phyloP scores from a whole-genome alignment of 1,139 yeast species.

The Geotrichum aggregatum region DNA sequence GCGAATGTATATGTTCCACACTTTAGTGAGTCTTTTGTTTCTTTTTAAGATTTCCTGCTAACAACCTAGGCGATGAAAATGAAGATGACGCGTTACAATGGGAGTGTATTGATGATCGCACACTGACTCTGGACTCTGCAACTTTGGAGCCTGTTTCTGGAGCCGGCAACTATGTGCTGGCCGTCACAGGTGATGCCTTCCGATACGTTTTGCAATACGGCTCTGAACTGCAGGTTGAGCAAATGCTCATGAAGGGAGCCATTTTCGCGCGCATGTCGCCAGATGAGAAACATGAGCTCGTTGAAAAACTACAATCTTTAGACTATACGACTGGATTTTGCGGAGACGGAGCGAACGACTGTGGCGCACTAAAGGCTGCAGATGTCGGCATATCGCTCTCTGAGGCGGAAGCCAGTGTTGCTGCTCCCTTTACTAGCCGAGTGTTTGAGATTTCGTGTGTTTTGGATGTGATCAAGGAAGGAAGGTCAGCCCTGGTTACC shows the following conservation, averaged over 20 bases:
- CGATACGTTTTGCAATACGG: constrained; percentile 56
- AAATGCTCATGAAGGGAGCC: constrained; percentile 65
- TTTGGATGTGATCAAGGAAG: constrained; percentile 83
- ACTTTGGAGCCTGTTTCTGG: constrained; percentile 46
- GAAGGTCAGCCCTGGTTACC: constrained; percentile 92
- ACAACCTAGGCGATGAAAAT: constrained; percentile 14
- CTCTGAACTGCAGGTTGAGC: constrained; percentile 42
- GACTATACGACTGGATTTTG: constrained; percentile 95
- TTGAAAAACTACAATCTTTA: constrained; percentile 73
- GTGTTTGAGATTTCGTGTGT: constrained; percentile 90
- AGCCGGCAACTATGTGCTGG: constrained; percentile 54
- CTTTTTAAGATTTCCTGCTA: background rate
- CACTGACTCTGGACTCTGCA: constrained; percentile 50
- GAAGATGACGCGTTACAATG: constrained; percentile 32
- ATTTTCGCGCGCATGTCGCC: constrained; percentile 98
- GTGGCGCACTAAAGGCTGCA: constrained; percentile 97
- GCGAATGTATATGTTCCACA: constrained; percentile 61
- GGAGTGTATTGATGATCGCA: constrained; percentile 42
- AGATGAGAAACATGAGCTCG: constrained; percentile 94
- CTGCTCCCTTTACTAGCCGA: constrained; percentile 95
- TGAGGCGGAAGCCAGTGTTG: constrained; percentile 97
- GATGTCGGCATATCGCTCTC: constrained; percentile 94
- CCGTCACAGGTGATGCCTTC: constrained; percentile 90
- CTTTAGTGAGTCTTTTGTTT: constrained; percentile 34
- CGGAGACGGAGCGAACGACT: constrained; percentile 89